A percentile compares a stretch with the other conserved stretches of the same genome.
phyloP scores from a whole-genome alignment of 2,329 filamentous ascomycete genomes.

The Gnomoniopsis smithogilvyi region DNA sequence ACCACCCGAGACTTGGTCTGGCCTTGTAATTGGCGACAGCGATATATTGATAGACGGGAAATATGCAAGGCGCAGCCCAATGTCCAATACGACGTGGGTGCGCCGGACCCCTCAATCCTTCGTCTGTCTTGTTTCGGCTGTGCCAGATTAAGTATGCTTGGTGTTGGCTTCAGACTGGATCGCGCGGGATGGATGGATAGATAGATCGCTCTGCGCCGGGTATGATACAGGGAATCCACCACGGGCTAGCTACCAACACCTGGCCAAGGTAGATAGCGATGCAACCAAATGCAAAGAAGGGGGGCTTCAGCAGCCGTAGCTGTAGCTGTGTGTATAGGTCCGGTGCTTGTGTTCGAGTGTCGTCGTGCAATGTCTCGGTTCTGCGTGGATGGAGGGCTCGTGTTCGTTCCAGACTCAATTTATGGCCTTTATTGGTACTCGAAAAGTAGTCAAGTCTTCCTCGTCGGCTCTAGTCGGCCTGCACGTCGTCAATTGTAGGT shows the following conservation, averaged over 20 bases:
- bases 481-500: neutral
- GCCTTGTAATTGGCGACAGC: slow-evolving; percentile 11
- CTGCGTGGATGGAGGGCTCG: neutral
- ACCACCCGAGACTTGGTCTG: slow-evolving; percentile 9
- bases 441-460: neutral
- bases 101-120: slow-evolving; percentile 8
- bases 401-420: neutral
- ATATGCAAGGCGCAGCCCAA: slow-evolving; percentile 6
- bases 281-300: neutral
- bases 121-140: neutral
- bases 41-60: slow-evolving; percentile 1
- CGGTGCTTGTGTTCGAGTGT: neutral
- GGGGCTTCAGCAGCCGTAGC: neutral
- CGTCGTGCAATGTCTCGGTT: neutral
- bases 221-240: no score
- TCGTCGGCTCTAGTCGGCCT: neutral
- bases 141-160: neutral
- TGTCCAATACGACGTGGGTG: slow-evolving; percentile 5
- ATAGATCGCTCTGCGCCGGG: neutral
- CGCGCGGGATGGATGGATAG: neutral
- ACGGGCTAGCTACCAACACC: no score
- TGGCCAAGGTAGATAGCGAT: no score
- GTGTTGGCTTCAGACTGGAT: neutral
- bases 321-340: neutral
- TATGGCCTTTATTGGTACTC: neutral